Evolutionary conservation across 2,329 filamentous ascomycete species (phyloP).

Genomic region (Colletotrichum endophyticum): DNA sequence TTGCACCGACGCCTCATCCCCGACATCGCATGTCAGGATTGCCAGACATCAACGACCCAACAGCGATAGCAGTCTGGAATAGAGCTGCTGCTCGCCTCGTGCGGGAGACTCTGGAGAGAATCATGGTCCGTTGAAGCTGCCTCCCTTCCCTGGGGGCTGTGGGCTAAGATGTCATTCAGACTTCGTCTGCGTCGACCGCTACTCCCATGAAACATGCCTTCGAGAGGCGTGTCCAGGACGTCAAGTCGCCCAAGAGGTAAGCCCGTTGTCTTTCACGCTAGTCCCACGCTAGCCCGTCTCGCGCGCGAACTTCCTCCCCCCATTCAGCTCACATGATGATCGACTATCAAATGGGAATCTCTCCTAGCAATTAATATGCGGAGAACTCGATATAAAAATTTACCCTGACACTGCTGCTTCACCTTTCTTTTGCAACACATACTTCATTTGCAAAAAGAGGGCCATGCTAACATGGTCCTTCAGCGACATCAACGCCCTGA

Average conservation of each 20-base stretch:
- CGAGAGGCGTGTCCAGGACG: conserved; percentile 80
- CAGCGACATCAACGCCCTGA: conserved; percentile 93
- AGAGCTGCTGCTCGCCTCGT: conserved; percentile 22
- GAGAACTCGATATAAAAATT: conserved; percentile 82
- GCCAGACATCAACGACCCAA: conserved; percentile 22
- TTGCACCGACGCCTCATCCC: background rate
- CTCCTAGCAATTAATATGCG: conserved; percentile 92
- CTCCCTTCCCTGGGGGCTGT: background rate
- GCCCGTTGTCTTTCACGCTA: conserved; percentile 36
- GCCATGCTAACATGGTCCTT: conserved; percentile 29
- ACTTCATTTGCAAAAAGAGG: background rate
- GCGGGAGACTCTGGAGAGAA: conserved; percentile 24
- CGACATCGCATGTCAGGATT: conserved; percentile 27
- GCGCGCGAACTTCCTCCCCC: conserved; percentile 10
- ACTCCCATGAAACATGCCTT: conserved; percentile 77
- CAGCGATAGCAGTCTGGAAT: conserved; percentile 22
- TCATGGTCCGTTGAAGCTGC: conserved; percentile 23
- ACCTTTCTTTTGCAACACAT: background rate
- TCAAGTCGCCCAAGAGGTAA: conserved; percentile 90
- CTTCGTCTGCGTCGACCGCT: conserved; percentile 75
- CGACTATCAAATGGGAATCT: conserved; percentile 99
- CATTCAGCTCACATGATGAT: conserved; percentile 70
- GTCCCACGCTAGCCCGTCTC: conserved; percentile 2
- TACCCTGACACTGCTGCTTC: conserved; percentile 57
- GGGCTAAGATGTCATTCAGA: conserved; percentile 44